Evolutionary conservation across 805 yeast genomes (phyloP).

Genomic region (Candida pseudofarinosa): DNA sequence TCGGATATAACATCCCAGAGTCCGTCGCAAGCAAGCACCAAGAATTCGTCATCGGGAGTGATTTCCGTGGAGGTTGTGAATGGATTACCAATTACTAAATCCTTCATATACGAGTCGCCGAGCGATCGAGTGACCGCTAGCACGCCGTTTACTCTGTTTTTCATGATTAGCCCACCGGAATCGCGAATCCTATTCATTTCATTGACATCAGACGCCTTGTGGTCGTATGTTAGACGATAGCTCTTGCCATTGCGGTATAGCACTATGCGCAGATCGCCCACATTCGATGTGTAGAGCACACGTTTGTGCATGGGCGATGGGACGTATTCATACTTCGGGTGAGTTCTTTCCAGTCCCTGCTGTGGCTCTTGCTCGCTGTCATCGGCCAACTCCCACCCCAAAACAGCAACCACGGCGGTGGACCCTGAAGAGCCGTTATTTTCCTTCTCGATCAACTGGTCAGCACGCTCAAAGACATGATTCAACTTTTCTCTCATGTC

Average conservation of each 20-base stretch:
- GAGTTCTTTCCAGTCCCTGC: slow-evolving; percentile 1
- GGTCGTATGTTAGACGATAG: slow-evolving; percentile 82
- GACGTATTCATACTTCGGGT: slow-evolving; percentile 42
- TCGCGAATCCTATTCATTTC: slow-evolving; percentile 74
- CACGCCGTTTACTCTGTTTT: slow-evolving; percentile 91
- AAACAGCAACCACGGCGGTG: slow-evolving; percentile 91
- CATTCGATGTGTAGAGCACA: slow-evolving; percentile 89
- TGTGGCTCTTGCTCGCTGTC: not conserved
- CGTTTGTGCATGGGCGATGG: slow-evolving; percentile 54
- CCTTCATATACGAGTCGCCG: slow-evolving; percentile 92
- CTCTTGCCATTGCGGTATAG: slow-evolving; percentile 73
- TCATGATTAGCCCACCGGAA: slow-evolving; percentile 83
- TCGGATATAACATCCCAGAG: slow-evolving; percentile 93
- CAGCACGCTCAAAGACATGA: slow-evolving; percentile 72
- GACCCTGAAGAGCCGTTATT: slow-evolving; percentile 79
- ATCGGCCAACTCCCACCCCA: slow-evolving; percentile 66
- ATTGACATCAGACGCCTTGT: slow-evolving; percentile 78
- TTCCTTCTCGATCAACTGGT: slow-evolving; percentile 56
- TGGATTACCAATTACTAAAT: slow-evolving; percentile 83
- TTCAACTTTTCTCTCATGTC: slow-evolving; percentile 66
- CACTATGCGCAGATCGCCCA: slow-evolving; percentile 87
- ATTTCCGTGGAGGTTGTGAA: slow-evolving; percentile 86
- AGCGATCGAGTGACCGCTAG: slow-evolving; percentile 90
- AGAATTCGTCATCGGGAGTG: slow-evolving; percentile 60
- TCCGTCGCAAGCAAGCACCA: slow-evolving; percentile 94